A percentile compares a stretch with the other conserved stretches of the same genome.
Evolutionary conservation across 164 flowering plant species (phyloP).

Genomic region (Kalanchoe fedtschenkoi): DNA sequence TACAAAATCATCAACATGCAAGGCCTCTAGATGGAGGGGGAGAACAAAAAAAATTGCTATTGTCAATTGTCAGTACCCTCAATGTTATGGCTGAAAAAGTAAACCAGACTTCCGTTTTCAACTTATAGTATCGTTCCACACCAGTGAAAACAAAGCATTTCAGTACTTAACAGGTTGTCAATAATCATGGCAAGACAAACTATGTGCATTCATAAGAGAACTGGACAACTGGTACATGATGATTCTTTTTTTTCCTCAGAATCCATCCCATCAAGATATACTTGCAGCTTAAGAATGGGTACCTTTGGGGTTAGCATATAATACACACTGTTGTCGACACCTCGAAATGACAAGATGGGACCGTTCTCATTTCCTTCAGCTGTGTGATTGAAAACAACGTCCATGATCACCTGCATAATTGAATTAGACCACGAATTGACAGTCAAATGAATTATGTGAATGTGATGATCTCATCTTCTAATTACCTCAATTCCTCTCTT

Average conservation of each 20-base stretch:
- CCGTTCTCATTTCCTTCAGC: constrained; percentile 97
- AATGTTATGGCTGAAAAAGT: too few species aligned
- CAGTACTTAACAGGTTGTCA: not conserved
- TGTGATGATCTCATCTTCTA: not conserved
- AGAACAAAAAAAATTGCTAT: too few species aligned
- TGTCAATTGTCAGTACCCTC: too few species aligned
- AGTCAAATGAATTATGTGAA: not conserved
- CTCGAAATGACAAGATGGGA: constrained; percentile 78
- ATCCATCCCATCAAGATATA: not conserved
- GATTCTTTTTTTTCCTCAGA: not conserved
- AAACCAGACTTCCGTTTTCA: too few species aligned
- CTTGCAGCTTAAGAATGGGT: not conserved
- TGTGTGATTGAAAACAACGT: constrained; percentile 96
- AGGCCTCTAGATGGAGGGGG: too few species aligned
- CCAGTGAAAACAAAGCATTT: not conserved
- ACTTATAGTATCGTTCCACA: not conserved
- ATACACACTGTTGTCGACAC: constrained; percentile 76
- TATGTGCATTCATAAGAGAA: too few species aligned
- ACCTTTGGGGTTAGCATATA: constrained; percentile 98
- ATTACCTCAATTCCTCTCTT: constrained; percentile 90
- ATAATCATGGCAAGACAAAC: not conserved
- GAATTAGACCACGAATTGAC: constrained; percentile 5
- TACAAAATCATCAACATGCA: too few species aligned
- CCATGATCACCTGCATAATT: constrained; percentile 74
- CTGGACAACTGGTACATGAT: not conserved